A percentile compares a stretch with the other conserved stretches of the same genome.
Evolutionary conservation across 768 basidiomycete species (phyloP).

Genomic region (Lyophyllum shimeji): DNA sequence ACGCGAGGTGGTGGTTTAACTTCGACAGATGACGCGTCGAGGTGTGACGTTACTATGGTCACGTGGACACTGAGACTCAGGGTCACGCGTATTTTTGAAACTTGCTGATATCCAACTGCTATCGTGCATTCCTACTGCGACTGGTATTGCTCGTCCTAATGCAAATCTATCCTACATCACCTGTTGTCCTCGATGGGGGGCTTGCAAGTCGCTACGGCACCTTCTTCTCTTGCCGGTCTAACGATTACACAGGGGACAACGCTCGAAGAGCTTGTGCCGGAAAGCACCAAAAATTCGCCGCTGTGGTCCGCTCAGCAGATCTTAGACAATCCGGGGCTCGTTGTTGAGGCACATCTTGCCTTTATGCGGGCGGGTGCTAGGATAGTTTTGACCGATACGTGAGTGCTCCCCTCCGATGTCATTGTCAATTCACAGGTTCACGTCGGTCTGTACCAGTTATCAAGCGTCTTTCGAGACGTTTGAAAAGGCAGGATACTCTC

Average conservation of each 20-base stretch:
- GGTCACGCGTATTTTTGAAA: no score
- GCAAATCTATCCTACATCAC: constrained; percentile 12
- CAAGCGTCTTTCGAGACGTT: constrained; percentile 63
- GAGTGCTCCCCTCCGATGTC: constrained; percentile 9
- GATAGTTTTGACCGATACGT: constrained; percentile 73
- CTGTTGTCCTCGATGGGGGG: constrained; percentile 43
- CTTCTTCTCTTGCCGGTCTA: not conserved
- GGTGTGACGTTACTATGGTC: not conserved
- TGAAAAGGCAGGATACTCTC: constrained; percentile 46
- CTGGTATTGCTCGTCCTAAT: not conserved
- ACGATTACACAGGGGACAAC: constrained; percentile 52
- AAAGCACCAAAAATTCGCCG: constrained; percentile 50
- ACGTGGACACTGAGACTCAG: no score
- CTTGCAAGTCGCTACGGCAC: constrained; percentile 33
- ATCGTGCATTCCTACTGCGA: not conserved
- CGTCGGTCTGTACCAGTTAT: constrained; percentile 44
- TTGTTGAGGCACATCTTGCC: constrained; percentile 58
- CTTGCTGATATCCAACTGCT: no score
- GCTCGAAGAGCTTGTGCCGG: constrained; percentile 49
- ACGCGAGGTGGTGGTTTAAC: no score
- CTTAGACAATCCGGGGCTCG: constrained; percentile 46
- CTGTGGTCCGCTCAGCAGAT: constrained; percentile 75
- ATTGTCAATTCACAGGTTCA: not conserved
- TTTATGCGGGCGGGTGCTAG: constrained; percentile 68
- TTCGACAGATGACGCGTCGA: not conserved